These are phyloP conservation scores for Leccinum pachyderme DNA, from an alignment of 1,284 basidiomycete genomes.

Conservation along the genomic window DNA sequence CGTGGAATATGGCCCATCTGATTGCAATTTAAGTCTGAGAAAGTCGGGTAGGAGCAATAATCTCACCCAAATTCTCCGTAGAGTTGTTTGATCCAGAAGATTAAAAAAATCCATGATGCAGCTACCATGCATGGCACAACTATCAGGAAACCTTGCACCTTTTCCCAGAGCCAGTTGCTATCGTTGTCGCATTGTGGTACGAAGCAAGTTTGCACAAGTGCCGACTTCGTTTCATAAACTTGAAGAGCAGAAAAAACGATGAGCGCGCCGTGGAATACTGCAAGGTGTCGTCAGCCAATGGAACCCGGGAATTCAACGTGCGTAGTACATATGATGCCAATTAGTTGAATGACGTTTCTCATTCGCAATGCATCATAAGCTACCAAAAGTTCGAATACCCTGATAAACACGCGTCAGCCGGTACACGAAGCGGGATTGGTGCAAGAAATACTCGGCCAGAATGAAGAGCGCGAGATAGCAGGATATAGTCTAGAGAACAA, in stretches of 20 bases:
- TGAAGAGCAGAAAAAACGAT: conserved; percentile 73
- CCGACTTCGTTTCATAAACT: conserved; percentile 64
- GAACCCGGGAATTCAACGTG: background rate
- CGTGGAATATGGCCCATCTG: conserved; percentile 84
- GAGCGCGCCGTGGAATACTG: conserved; percentile 73
- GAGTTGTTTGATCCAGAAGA: conserved; percentile 54
- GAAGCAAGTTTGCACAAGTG: conserved; percentile 42
- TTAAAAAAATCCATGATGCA: conserved; percentile 49
- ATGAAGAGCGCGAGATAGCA: conserved; percentile 81
- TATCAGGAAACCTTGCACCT: conserved; percentile 49
- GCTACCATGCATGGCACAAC: conserved; percentile 54
- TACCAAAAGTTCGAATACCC: conserved; percentile 71
- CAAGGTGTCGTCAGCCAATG: conserved; percentile 18
- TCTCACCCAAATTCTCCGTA: conserved; percentile 63
- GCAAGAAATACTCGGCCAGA: conserved; percentile 63
- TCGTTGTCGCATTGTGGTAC: conserved; percentile 21
- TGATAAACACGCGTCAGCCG: conserved; percentile 28
- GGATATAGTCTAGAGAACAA: conserved; percentile 60
- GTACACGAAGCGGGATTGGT: background rate
- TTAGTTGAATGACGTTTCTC: conserved; percentile 74
- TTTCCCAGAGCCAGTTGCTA: conserved; percentile 37
- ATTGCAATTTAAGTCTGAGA: conserved; percentile 10
- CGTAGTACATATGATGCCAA: conserved; percentile 65
- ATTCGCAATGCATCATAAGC: conserved; percentile 71
- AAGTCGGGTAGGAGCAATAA: background rate